phyloP scores from a whole-genome alignment of 1,284 basidiomycete genomes.

The Kwoniella shivajii region DNA sequence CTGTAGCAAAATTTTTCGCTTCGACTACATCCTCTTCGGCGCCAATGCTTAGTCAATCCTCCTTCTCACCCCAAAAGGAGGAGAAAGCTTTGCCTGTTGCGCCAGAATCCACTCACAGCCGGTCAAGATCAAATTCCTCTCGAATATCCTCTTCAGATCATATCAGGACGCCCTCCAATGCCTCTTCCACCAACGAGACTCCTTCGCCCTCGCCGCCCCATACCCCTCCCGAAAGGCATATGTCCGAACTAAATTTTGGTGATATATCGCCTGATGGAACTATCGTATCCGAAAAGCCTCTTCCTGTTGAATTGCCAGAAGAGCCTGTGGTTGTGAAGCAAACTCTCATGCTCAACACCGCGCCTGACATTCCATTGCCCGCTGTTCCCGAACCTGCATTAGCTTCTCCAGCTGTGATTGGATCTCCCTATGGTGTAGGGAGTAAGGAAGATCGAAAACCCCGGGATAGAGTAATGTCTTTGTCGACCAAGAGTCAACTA shows the following conservation, averaged over 20 bases:
- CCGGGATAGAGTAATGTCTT: conserved; percentile 7
- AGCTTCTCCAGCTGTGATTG: conserved; percentile 17
- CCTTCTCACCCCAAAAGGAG: conserved; percentile 4
- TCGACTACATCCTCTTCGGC: conserved; percentile 28
- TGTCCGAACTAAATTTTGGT: conserved; percentile 19
- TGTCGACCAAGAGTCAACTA: conserved; percentile 22
- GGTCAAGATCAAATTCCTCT: conserved; percentile 22
- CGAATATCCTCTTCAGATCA: conserved; percentile 40
- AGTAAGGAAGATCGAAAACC: conserved; percentile 11
- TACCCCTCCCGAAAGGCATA: conserved; percentile 36
- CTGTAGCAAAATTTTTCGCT: conserved; percentile 28
- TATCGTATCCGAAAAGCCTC: conserved; percentile 7
- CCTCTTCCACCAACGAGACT: conserved; percentile 46
- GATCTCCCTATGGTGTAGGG: conserved; percentile 4
- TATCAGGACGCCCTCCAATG: conserved; percentile 47
- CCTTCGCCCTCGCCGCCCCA: conserved; percentile 47
- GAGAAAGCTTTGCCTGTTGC: conserved; percentile 1
- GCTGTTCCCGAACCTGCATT: conserved; percentile 17
- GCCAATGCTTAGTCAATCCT: conserved; percentile 22
- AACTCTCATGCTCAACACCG: conserved; percentile 8
- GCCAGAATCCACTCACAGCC: background rate
- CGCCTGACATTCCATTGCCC: conserved; percentile 33
- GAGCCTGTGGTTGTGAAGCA: conserved; percentile 4
- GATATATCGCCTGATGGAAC: conserved; percentile 15
- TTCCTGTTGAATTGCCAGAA: background rate